A percentile compares a stretch with the other conserved stretches of the same genome.
Evolutionary conservation across 768 basidiomycete genomes (phyloP).

Genomic region (Coprinopsis sp.): DNA sequence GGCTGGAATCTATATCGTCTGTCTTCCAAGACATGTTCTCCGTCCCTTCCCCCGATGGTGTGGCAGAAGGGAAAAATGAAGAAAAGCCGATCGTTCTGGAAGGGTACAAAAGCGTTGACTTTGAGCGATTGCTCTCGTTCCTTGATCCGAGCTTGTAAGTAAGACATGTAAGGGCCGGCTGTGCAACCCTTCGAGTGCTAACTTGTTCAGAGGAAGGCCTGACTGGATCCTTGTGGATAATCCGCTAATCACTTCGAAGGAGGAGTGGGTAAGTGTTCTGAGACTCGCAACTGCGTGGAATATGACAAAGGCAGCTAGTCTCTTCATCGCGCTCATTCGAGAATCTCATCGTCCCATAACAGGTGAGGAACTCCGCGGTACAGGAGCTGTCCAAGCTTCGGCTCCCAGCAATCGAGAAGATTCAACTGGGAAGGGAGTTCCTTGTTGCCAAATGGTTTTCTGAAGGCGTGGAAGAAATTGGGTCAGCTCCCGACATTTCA

Average conservation of each 20-base stretch:
- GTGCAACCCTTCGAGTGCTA: too few relatives aligned
- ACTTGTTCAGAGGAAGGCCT: too few relatives aligned
- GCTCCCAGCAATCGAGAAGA: neutral
- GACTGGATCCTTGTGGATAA: neutral
- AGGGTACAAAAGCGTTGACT: neutral
- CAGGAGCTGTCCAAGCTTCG: neutral
- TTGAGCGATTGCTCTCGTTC: neutral
- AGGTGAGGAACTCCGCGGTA: neutral
- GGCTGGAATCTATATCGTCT: neutral
- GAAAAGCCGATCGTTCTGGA: slow-evolving; percentile 1
- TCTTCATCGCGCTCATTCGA: neutral
- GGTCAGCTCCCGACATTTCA: neutral
- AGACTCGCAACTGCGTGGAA: neutral
- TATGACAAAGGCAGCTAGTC: neutral
- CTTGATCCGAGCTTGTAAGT: neutral
- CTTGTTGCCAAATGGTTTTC: neutral
- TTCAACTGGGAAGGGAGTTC: neutral
- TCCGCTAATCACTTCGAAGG: neutral
- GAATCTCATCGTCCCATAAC: neutral
- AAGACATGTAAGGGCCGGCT: too few relatives aligned
- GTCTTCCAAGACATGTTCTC: neutral
- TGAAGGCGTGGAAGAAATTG: neutral
- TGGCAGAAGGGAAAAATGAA: neutral
- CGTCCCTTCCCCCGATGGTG: neutral
- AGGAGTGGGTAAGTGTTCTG: slow-evolving; percentile 2